Percentiles rank a stretch among this genome's conserved stretches.
phyloP scores from a whole-genome alignment of 495 filamentous ascomycete species.

The Penicillium odoratum region DNA sequence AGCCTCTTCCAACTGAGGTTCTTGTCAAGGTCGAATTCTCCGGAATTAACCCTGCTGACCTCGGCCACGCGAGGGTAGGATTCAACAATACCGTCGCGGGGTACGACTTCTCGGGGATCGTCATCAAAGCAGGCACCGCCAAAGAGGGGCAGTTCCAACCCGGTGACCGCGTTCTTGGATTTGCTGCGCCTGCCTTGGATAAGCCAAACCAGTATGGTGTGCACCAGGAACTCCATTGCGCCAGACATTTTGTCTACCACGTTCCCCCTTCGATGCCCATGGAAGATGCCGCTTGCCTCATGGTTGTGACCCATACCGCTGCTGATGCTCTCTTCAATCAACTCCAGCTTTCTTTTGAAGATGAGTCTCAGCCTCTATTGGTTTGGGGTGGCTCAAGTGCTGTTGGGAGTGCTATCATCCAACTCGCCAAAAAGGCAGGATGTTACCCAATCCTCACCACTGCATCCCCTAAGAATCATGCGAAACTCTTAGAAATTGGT shows the following conservation, averaged over 20 bases:
- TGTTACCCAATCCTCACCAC: conserved; percentile 31
- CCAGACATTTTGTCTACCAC: not conserved
- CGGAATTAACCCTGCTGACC: conserved; percentile 7
- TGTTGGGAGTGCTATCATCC: conserved; percentile 27
- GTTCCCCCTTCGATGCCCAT: not conserved
- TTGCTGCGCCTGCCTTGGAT: not conserved
- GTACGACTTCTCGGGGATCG: conserved; percentile 1
- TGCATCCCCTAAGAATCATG: conserved; percentile 29
- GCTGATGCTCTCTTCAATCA: conserved; percentile 26
- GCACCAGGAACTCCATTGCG: not conserved
- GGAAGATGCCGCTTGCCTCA: conserved; percentile 1
- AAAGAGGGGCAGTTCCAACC: not conserved
- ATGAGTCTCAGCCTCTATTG: conserved; percentile 22
- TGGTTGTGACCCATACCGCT: not conserved
- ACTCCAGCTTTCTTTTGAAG: conserved; percentile 35
- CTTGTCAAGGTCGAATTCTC: not conserved
- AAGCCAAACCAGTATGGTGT: not conserved
- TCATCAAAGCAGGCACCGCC: not conserved
- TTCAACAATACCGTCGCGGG: not conserved
- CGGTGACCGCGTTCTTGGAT: conserved; percentile 1
- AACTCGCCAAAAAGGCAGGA: conserved; percentile 27
- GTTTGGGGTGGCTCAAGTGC: conserved; percentile 31
- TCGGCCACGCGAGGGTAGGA: not conserved
- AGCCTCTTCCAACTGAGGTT: not conserved
- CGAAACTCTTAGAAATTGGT: conserved; percentile 21